Evolutionary conservation across 768 basidiomycete genomes (phyloP), one percentile per base, ranked within the genome.

Genomic region (Panellus pusillus): DNA sequence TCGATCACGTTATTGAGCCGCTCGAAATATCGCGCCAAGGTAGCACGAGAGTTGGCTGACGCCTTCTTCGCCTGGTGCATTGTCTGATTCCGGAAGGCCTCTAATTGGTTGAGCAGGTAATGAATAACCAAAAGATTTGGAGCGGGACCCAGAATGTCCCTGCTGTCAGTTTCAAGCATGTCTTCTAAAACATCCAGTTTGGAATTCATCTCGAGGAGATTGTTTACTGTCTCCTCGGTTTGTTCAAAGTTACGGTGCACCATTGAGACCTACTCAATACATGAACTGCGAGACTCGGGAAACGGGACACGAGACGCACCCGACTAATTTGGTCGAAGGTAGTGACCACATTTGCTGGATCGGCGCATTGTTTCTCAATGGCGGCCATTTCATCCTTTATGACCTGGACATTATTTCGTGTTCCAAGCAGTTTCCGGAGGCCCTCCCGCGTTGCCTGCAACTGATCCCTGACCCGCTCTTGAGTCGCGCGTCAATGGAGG

Each of bases 251-350:
- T 94, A 8, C 95, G 82, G 68, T 98, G 96, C 2, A 98, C 90
- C 76, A 90, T 84, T 6, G 96, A 98, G 3, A 97, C 94, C 94
- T 98, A 52, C 2, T 50, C 9, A 13, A 9, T 43, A 24, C 28
- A 40, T 39, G 37, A 35, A 44, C 20, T 32, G 19, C 28, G 28
- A 38, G 32, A 40, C 11, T 3, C n/a, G 38, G n/a, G 13, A 27
- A 32, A 39, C 19, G 20, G 8, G 20, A 18, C 3, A 39, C 27
- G 24, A 15, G 17, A 76, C 87, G 51, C 65, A 97, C 96, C 70
- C 94, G 80, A 66, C 90, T 91, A 66, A 98, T 97, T 73, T 97
- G 95, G 73, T 93, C 93, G 68, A 96, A 98, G 9, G 91, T 98
- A 27, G 86, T 78, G 9, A 93, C 89, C 14, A 80, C 75, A 52